Conservation (phyloP, 148 eudicot species). For the Talinum fruticosum region DNA sequence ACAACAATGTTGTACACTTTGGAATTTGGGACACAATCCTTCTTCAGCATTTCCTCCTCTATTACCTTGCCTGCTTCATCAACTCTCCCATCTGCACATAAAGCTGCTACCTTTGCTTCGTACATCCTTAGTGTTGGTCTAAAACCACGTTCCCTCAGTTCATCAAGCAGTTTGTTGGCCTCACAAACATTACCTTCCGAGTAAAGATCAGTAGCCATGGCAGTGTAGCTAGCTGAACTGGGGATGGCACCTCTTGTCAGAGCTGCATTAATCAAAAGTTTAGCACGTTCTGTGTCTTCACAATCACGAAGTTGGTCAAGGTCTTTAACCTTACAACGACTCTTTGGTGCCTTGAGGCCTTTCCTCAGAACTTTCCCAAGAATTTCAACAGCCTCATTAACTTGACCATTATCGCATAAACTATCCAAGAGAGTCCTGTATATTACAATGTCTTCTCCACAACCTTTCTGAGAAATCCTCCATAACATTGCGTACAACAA, state of each 20-base stretch:
- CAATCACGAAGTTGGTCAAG: slow-evolving; percentile 37
- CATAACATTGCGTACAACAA: slow-evolving; percentile 84
- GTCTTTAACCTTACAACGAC: slow-evolving; percentile 43
- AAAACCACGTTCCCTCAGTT: slow-evolving; percentile 63
- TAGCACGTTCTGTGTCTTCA: slow-evolving; percentile 40
- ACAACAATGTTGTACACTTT: slow-evolving; percentile 46
- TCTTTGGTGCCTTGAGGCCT: slow-evolving; percentile 73
- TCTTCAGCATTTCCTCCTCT: slow-evolving; percentile 62
- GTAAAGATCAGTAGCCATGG: slow-evolving; percentile 65
- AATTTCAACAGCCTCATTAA: slow-evolving; percentile 58
- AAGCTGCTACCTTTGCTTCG: slow-evolving; percentile 63
- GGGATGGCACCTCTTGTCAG: slow-evolving; percentile 66
- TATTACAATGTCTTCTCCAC: slow-evolving; percentile 75
- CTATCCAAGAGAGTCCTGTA: slow-evolving; percentile 67
- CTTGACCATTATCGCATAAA: slow-evolving; percentile 60
- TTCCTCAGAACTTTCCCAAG: slow-evolving; percentile 71
- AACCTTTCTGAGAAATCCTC: slow-evolving; percentile 84
- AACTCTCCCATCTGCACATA: slow-evolving; percentile 46
- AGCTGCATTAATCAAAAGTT: slow-evolving; percentile 58
- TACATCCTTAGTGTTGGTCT: slow-evolving; percentile 42
- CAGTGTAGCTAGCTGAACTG: slow-evolving; percentile 56
- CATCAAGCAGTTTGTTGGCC: slow-evolving; percentile 54
- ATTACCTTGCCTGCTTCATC: slow-evolving; percentile 65
- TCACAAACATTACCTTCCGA: slow-evolving; percentile 52
- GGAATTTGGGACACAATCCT: slow-evolving; percentile 62